Evolutionary conservation across 345 rosid genomes (phyloP).

Genomic region (Aegle marmelos): DNA sequence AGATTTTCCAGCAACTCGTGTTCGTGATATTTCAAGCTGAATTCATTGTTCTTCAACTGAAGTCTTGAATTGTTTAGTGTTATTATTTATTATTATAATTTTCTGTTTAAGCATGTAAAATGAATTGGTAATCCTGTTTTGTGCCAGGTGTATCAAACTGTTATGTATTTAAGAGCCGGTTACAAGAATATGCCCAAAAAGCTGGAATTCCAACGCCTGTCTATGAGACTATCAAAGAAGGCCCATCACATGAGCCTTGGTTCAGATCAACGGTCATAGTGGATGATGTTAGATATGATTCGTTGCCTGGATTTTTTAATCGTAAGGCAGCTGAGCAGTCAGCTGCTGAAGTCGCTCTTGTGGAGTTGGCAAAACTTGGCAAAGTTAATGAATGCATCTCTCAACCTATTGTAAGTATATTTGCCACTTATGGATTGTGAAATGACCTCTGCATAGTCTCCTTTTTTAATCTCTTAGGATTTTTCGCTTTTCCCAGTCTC

Average conservation of each 20-base stretch:
- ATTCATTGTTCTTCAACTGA: not conserved
- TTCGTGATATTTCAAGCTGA: not conserved
- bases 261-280: constrained; percentile 70
- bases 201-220: constrained; percentile 65
- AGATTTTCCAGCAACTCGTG: not conserved
- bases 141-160: constrained; percentile 71
- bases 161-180: constrained; percentile 77
- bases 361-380: constrained; percentile 60
- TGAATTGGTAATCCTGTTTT: not conserved
- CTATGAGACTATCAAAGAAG: constrained; percentile 79
- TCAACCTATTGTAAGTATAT: constrained; percentile 71
- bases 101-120: not conserved
- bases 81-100: too few species aligned
- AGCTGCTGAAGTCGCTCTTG: constrained; percentile 89
- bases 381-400: constrained; percentile 50
- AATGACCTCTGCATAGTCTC: not conserved
- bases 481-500: not conserved
- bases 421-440: not conserved
- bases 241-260: constrained; percentile 79
- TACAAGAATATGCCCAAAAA: constrained; percentile 87
- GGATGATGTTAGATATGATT: constrained; percentile 61
- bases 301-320: constrained; percentile 80
- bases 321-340: constrained; percentile 98
- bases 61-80: not conserved
- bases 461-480: not conserved